Conservation (phyloP, 2,329 filamentous ascomycete genomes). For the Dothideomycetidae sp. region DNA sequence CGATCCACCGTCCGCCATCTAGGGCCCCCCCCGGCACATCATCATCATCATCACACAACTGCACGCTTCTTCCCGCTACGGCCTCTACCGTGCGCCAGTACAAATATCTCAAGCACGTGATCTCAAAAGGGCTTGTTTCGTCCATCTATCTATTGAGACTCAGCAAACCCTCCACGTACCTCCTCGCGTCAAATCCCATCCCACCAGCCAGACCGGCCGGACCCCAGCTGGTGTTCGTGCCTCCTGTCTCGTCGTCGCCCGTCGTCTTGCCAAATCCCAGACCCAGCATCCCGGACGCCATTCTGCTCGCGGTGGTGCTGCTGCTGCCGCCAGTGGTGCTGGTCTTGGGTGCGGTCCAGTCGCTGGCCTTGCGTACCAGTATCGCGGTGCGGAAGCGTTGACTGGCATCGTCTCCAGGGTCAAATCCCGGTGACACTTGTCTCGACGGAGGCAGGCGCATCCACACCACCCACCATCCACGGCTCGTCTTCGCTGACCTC, state of each 20-base stretch:
- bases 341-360: conserved; percentile 16
- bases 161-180: conserved; percentile 18
- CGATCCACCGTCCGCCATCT: too few relatives aligned
- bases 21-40: too few relatives aligned
- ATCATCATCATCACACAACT: too few relatives aligned
- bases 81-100: too few relatives aligned
- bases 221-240: conserved; percentile 36
- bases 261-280: conserved; percentile 20
- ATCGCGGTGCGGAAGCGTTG: conserved; percentile 26
- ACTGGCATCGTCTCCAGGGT: background rate
- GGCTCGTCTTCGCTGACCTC: conserved; percentile 46
- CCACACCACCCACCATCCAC: conserved; percentile 57
- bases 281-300: conserved; percentile 14
- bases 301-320: conserved; percentile 19
- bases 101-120: too few relatives aligned
- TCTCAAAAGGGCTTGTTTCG: too few relatives aligned
- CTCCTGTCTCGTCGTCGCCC: conserved; percentile 22
- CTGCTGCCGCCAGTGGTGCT: conserved; percentile 14
- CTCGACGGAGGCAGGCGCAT: conserved; percentile 34
- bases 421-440: conserved; percentile 5
- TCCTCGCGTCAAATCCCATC: conserved; percentile 62
- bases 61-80: too few relatives aligned
- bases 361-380: conserved; percentile 27
- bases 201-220: conserved; percentile 52
- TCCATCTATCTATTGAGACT: conserved; percentile 11